These are phyloP conservation scores for Persicaria tinctoria DNA, from an alignment of 148 eudicot species.

Conservation along the genomic window DNA sequence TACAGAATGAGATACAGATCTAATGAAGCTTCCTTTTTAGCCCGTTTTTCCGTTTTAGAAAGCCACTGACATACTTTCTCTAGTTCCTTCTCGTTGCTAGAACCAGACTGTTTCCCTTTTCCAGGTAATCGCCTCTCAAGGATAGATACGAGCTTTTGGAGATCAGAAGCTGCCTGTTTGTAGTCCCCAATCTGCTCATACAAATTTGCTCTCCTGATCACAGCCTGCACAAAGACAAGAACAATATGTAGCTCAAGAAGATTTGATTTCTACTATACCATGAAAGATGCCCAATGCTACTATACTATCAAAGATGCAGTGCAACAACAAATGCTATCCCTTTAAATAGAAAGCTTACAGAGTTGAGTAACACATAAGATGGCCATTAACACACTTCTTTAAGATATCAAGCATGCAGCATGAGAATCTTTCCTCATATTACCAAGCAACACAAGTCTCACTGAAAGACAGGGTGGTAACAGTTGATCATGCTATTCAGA, in stretches of 20 bases:
- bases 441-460: not conserved
- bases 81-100: constrained; percentile 50
- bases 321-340: not conserved
- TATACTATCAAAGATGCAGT: not conserved
- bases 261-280: not conserved
- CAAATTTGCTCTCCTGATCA: constrained; percentile 75
- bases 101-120: constrained; percentile 36
- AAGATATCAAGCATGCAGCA: not conserved
- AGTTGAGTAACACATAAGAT: not conserved
- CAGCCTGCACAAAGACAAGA: constrained; percentile 40
- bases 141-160: constrained; percentile 49
- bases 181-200: constrained; percentile 82
- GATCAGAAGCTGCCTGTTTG: constrained; percentile 62
- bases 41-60: constrained; percentile 51
- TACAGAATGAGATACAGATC: constrained; percentile 79
- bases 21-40: constrained; percentile 50
- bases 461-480: not conserved
- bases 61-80: constrained; percentile 51
- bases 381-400: not conserved
- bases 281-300: not conserved
- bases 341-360: not conserved
- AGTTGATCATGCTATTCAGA: not conserved
- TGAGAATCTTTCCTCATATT: not conserved
- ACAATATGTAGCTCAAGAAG: not conserved
- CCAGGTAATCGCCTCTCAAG: constrained; percentile 46